These are phyloP conservation scores for Tolypocladium inflatum DNA, from an alignment of 2,329 filamentous ascomycete genomes.

Conservation along the genomic window DNA sequence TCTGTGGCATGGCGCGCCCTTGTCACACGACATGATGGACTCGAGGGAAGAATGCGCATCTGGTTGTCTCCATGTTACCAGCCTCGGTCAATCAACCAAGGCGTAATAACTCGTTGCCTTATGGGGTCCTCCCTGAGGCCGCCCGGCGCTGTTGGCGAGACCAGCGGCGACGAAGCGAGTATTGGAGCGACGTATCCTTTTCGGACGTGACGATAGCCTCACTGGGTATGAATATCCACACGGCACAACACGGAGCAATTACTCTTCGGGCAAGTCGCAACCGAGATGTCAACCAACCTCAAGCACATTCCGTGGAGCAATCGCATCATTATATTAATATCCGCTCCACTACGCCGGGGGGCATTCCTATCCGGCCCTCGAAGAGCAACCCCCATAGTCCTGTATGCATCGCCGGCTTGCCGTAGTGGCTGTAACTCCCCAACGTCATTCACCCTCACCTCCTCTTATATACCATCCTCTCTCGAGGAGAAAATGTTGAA, in stretches of 20 bases:
- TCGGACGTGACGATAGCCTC: too few species aligned
- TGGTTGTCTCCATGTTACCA: background rate
- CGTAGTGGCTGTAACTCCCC: background rate
- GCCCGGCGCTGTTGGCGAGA: too few species aligned
- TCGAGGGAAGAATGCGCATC: background rate
- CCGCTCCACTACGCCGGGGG: background rate
- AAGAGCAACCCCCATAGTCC: background rate
- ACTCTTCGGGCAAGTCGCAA: background rate
- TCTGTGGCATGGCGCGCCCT: background rate
- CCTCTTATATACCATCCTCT: background rate
- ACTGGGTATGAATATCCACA: too few species aligned
- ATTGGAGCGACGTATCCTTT: too few species aligned
- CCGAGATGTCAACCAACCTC: background rate
- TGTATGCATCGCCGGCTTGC: background rate
- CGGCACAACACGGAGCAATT: background rate
- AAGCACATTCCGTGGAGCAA: background rate
- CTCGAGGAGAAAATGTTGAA: background rate
- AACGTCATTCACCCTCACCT: background rate
- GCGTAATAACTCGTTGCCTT: too few species aligned
- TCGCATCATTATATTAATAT: background rate
- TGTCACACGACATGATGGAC: background rate
- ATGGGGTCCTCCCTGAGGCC: too few species aligned
- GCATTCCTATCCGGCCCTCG: background rate
- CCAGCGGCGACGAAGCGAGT: too few species aligned
- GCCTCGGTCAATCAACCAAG: too few species aligned